Base-by-base conservation (phyloP, 495 filamentous ascomycete genomes). In the Ascobolus immersus region DNA sequence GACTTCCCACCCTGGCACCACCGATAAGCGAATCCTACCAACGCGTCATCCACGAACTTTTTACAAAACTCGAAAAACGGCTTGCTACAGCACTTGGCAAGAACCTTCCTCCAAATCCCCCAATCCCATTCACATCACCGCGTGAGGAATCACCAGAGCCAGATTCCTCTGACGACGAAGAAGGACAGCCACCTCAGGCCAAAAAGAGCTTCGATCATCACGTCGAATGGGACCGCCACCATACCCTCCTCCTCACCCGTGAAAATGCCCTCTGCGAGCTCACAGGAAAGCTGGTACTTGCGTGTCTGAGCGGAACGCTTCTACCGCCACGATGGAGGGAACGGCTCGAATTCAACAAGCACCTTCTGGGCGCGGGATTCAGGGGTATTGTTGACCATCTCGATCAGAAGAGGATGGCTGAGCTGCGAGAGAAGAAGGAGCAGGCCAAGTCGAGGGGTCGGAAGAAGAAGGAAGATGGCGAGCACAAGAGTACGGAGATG, bases 191-290 rank as follows among this genome's bases (percentile, higher is more conserved):
- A n/a, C n/a, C n/a, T n/a, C n/a, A n/a, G 5, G 54, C 54, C 7
- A 56, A 57, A 12, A 60, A 64, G 21, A 51, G 50, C 15, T 34
- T 21, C 1, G 41, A 7, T 7, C 23, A 25, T n/a, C 23, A 7
- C 3, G 54, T 65, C 0, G 52, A 52, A 7, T 61, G 60, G 5
- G 55, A 51, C 18, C 64, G 71, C 37, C 60, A 60, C 13, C 57
- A 65, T 32, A 61, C 60, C 9, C 61, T 62, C 15, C 62, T 68
- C 33, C 55, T 91, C 10, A 55, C 77, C 23, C 65, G 77, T 2
- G 84, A 94, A 48, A 67, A 82, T 44, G 64, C 69, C 12, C 59
- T 94, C 0, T 93, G 84, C 53, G 74, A 78, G 42, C 57, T 91
- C 2, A 67, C 81, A 4, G 72, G 73, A 24, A 81, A 80, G 42